Evolutionary conservation across 2,329 filamentous ascomycete genomes (phyloP), one percentile per base, ranked within the genome.

Genomic region (Fusarium brachygibbosum): DNA sequence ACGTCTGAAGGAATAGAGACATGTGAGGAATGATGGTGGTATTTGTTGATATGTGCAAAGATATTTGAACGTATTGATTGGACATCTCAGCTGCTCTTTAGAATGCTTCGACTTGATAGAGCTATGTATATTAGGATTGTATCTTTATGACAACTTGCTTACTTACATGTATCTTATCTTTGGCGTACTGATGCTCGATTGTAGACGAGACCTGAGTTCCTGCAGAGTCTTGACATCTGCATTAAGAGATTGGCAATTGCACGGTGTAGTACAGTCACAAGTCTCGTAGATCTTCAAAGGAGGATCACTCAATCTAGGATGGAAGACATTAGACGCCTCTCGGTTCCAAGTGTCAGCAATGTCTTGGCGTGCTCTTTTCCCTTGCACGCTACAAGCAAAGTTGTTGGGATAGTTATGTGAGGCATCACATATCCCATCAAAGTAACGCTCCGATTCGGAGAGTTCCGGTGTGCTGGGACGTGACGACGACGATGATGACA

Each of bases 41-140:
- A 70, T 65, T 2, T 66, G 59, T 9, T 68, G 68, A 17, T 54
- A 28, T 2, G 67, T 62, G n/a, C 67, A 68, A 3, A 70, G 9
- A 9, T 66, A 53, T 41, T 70, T 61, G 51, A 70, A 70, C 38
- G 58, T 68, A 2, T n/a, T 11, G 1, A 31, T 19, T 0, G 59
- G 23, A 1, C 63, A 68, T 29, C 35, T 19, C 2, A 68, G 32
- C 9, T 25, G 19, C 2, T 56, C 34, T 21, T 40, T 70, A 1
- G 67, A 68, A 6, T 65, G 68, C 1, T 14, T 25, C 2, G 67
- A 59, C 25, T 45, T 44, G 12, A 71, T 68, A 2, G 68, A 71
- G 6, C 63, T 70, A 14, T 1, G 0, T 12, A 17, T 6, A 16
- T 59, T 28, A 54, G 50, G 13, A 5, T 3, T 34, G 4, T 7